Evolutionary conservation across 306 rosid species (phyloP), one percentile per base, ranked within the genome.

Genomic region (Amphicarpaea edgeworthii): DNA sequence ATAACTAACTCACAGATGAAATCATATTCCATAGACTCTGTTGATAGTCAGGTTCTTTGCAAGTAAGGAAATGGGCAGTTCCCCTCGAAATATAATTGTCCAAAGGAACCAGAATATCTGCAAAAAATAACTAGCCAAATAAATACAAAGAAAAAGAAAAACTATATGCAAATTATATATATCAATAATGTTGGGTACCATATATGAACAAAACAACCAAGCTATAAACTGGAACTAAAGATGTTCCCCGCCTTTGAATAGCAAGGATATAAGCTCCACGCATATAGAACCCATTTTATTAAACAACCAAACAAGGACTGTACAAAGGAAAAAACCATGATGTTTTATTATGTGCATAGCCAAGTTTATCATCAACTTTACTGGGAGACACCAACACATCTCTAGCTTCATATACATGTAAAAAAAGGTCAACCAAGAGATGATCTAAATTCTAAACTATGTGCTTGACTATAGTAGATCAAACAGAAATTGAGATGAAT

Each of bases 51-150:
- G 92, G 95, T 66, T 88, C 90, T 76, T 90, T 94, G 84, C 88
- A 92, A 41, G 89, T 47, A 62, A 94, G 92, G 79, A 92, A 94
- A 84, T 94, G 90, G 32, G 85, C 88, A 70, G 98, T 85, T 70
- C 96, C 98, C 78, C 96, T 87, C 37, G 98, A 94, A 77, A 94
- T 81, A 65, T 88, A 94, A 85, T 94, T 94, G 85, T 90, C 95
- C 89, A 94, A 82, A 75, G 98, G 98, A 85, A 94, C 98, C 68
- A 94, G 83, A 77, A 94, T 92, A 86, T 94, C 98, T 94, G 90
- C 63, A 71, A 49, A 65, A 19, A 17, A 30, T n/a, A 59, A 50
- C 11, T 38, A 58, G 30, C 64, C 21, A 26, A 37, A 46, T 71
- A 32, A 59, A 40, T 23, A 70, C 8, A 23, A 68, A 68, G 38